phyloP scores from a whole-genome alignment of 2,329 filamentous ascomycete genomes.

The Colletotrichum orchidophilum region DNA sequence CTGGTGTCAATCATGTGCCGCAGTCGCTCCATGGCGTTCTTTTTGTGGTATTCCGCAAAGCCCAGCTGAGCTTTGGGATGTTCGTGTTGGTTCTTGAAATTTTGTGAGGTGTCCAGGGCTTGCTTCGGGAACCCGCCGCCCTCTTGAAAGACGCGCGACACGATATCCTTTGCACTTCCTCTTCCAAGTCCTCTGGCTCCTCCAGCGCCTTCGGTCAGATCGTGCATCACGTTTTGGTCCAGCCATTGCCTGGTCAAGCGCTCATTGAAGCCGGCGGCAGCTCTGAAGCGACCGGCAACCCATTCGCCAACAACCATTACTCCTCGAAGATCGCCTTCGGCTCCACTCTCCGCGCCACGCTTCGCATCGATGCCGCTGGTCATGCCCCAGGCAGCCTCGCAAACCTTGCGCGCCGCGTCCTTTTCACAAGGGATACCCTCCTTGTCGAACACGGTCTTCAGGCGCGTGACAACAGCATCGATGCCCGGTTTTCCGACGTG shows the following conservation, averaged over 20 bases:
- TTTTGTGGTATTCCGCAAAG: slow-evolving; percentile 78
- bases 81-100: slow-evolving; percentile 53
- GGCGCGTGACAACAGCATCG: slow-evolving; percentile 82
- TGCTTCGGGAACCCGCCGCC: slow-evolving; percentile 79
- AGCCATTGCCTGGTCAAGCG: slow-evolving; percentile 80
- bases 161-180: slow-evolving; percentile 78
- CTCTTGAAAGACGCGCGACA: slow-evolving; percentile 80
- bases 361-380: slow-evolving; percentile 75
- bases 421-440: slow-evolving; percentile 90
- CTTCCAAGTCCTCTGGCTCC: slow-evolving; percentile 77
- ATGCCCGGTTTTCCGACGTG: slow-evolving; percentile 90
- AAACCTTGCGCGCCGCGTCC: slow-evolving; percentile 86
- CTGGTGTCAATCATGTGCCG: slow-evolving; percentile 81
- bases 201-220: slow-evolving; percentile 75
- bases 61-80: slow-evolving; percentile 70
- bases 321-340: slow-evolving; percentile 79
- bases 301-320: slow-evolving; percentile 90
- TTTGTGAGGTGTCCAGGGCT: slow-evolving; percentile 47
- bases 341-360: slow-evolving; percentile 73
- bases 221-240: slow-evolving; percentile 74
- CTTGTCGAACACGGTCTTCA: slow-evolving; percentile 86
- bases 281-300: slow-evolving; percentile 77
- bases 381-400: slow-evolving; percentile 85
- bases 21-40: slow-evolving; percentile 75
- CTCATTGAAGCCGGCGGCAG: slow-evolving; percentile 50